Percentiles rank a stretch among this genome's conserved stretches.
Evolutionary conservation across 2,329 filamentous ascomycete genomes (phyloP).

Genomic region (Coniella vitis): DNA sequence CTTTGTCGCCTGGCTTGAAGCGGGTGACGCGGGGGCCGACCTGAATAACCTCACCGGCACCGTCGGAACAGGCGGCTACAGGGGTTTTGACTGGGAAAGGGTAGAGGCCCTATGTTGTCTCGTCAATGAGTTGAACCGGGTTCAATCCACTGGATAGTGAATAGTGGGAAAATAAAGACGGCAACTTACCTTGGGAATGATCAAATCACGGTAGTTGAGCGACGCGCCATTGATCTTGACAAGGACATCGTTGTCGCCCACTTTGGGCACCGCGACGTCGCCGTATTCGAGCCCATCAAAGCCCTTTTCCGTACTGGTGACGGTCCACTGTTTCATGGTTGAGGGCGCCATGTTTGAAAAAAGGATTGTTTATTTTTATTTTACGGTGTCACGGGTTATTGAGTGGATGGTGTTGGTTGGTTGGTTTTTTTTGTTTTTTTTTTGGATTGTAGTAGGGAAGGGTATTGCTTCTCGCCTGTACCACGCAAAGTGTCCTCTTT

Average conservation of each 20-base stretch:
- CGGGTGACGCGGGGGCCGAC: slow-evolving; percentile 42
- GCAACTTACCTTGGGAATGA: slow-evolving; percentile 35
- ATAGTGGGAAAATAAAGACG: too few relatives aligned
- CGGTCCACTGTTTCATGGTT: slow-evolving; percentile 51
- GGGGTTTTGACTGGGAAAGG: slow-evolving; percentile 35
- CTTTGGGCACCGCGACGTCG: slow-evolving; percentile 48
- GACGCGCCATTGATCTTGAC: slow-evolving; percentile 54
- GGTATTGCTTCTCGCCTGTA: too few relatives aligned
- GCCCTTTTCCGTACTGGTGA: slow-evolving; percentile 42
- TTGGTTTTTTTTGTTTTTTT: too few relatives aligned
- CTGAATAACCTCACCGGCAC: slow-evolving; percentile 45
- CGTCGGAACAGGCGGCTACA: slow-evolving; percentile 46
- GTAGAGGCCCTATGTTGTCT: slow-evolving; percentile 33
- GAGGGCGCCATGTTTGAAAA: slow-evolving; percentile 18
- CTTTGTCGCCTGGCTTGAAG: slow-evolving; percentile 46
- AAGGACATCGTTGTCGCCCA: slow-evolving; percentile 66
- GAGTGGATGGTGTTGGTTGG: too few relatives aligned
- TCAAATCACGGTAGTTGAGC: slow-evolving; percentile 49
- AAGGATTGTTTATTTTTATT: background rate
- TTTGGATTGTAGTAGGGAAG: too few relatives aligned
- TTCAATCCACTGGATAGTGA: too few relatives aligned
- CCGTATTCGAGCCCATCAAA: slow-evolving; percentile 55
- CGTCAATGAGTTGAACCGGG: background rate
- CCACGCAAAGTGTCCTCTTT: too few relatives aligned
- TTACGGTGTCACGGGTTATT: background rate